Evolutionary conservation across 2,329 filamentous ascomycete genomes (phyloP), one percentile per base, ranked within the genome.

Genomic region (Coleophoma cylindrospora): DNA sequence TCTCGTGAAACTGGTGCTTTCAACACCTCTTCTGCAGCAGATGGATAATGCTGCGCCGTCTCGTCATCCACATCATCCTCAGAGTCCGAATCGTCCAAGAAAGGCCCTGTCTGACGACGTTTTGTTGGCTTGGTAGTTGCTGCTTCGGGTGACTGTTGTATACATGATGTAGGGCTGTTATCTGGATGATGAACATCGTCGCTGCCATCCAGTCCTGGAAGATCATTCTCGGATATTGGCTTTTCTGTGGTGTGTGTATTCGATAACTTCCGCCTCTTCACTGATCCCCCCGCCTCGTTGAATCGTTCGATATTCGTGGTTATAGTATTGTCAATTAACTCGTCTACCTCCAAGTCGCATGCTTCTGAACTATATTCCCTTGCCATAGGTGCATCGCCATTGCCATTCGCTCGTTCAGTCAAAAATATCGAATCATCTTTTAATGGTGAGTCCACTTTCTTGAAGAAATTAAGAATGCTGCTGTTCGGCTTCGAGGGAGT

Each of bases 401-500:
- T 51, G 7, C 50, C 52, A 47, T 57, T 56, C 52, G 53, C 64
- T 53, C 57, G 59, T 50, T 60, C 66, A 21, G 72, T 67, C 3
- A 74, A 66, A 50, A 88, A 86, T 10, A 87, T 74, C 17, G 74
- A 72, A 50, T 83, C 71, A 54, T 85, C 75, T 50, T 77, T 70
- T 47, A 65, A 22, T 11, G 59, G 67, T 0, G 68, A 68, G 12
- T 79, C 77, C 0, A 80, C 74, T 62, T 89, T 90, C 61, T 87
- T 83, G 64, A 91, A 91, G 66, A 89, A 91, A 55, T 69, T 89
- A 13, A 89, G 68, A 33, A 90, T 89, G 55, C 83, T 89, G 7
- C 75, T 73, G 59, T 88, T 89, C 1, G 71, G 70, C 49, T 62
- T 66, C 5, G 45, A 53, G 9, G 56, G 51, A 12, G 56, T 50